Base-by-base conservation (phyloP, 1,284 basidiomycete genomes). In the Chondrostereum purpureum region DNA sequence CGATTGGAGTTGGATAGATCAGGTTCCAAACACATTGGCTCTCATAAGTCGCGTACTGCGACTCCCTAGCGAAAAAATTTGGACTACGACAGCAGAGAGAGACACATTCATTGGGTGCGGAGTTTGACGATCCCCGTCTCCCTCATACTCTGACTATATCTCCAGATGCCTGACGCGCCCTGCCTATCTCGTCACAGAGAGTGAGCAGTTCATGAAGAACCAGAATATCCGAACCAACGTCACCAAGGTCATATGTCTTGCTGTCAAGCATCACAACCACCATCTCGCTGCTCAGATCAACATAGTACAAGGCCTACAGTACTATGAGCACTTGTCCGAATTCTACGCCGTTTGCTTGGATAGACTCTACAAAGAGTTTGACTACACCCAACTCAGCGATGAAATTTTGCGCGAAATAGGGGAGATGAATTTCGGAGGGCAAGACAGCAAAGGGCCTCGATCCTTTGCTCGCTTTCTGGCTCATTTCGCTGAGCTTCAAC, bases 301-400 rank as follows among this genome's bases (percentile, higher is more conserved):
- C 50, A 91, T 99, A 63, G 87, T 94, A 65, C 93, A 97, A 62
- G 83, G 80, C 45, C 70, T 99, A 11, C 92, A 95, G 50, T 96
- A 95, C 65, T 92, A 86, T 57, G 95, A 99, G 57, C 94, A 98
- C 61, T 78, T 97, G 20, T 82, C 89, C 0, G 94, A 98, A 58
- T 84, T 88, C 0, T 90, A 97, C 84, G 94, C 94, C 0, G 93
- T 98, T 55, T 83, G 92, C 27, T 75, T 98, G 5, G 75, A 80
- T 21, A 69, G 87, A 36, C 75, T 98, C 38, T 78, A 85, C 13
- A 84, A 84, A 53, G 88, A 96, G 47, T 98, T 88, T 57, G 93
- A 97, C 63, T 83, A 93, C 55, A 72, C 83, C 3, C 90, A 94
- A 59, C 76, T 98, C 4, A 88, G 85, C 0, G 94, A 98, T 55